Percentiles rank a stretch among this genome's conserved stretches.
These are phyloP conservation scores for Colletotrichum cereale DNA, from an alignment of 2,329 filamentous ascomycete species.

Conservation along the genomic window DNA sequence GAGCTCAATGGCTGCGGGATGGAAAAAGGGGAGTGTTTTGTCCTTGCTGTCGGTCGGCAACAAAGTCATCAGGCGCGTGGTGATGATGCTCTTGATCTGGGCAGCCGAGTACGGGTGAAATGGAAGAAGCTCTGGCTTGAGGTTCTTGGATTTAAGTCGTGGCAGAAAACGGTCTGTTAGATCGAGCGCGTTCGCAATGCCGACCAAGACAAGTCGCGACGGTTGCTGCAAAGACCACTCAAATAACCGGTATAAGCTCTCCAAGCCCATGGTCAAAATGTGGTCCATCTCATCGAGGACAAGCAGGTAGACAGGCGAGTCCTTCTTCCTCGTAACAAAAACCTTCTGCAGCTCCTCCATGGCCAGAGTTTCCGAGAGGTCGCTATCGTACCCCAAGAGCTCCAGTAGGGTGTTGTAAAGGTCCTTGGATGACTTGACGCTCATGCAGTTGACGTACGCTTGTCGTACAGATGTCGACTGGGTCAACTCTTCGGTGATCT, in stretches of 20 bases:
- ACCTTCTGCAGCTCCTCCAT: conserved; percentile 76
- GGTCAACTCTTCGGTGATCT: conserved; percentile 75
- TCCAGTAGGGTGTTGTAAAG: conserved; percentile 85
- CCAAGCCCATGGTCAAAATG: conserved; percentile 87
- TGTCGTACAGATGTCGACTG: conserved; percentile 70
- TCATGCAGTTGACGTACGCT: conserved; percentile 96
- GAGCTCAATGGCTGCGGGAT: conserved; percentile 92
- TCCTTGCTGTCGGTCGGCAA: conserved; percentile 68
- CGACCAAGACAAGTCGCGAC: conserved; percentile 85
- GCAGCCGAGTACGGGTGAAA: conserved; percentile 92
- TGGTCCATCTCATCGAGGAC: conserved; percentile 96
- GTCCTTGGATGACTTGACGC: conserved; percentile 88
- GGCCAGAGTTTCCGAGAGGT: conserved; percentile 75
- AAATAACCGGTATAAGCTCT: conserved; percentile 93
- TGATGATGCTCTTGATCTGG: conserved; percentile 91
- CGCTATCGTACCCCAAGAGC: conserved; percentile 70
- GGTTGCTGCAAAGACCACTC: conserved; percentile 91
- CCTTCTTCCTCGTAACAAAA: conserved; percentile 74
- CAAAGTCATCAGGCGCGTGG: conserved; percentile 81
- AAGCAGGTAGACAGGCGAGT: conserved; percentile 77
- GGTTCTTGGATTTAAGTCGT: conserved; percentile 89
- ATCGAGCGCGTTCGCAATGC: conserved; percentile 96
- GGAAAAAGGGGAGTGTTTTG: conserved; percentile 83
- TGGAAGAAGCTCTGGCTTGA: conserved; percentile 89
- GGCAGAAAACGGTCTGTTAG: conserved; percentile 95